Evolutionary conservation across 805 yeast genomes (phyloP).

Genomic region (Spathaspora arborariae): DNA sequence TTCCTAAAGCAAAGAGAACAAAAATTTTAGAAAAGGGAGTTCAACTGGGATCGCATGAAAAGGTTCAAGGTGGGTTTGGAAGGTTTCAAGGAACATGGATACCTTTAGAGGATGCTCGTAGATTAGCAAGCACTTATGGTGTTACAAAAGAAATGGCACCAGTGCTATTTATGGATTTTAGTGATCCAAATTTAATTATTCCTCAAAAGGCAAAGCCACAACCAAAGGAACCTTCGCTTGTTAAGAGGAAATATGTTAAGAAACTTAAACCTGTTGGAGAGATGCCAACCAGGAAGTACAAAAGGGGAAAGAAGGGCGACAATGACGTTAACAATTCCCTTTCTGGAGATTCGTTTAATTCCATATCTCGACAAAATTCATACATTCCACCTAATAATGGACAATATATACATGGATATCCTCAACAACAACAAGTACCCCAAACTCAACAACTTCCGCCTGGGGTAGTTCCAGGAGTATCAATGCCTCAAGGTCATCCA

Average conservation of each 20-base stretch:
- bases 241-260: slow-evolving; percentile 42
- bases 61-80: slow-evolving; percentile 96
- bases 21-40: slow-evolving; percentile 89
- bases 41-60: slow-evolving; percentile 86
- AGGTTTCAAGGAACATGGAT: slow-evolving; percentile 98
- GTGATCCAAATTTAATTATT: slow-evolving; percentile 33
- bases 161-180: slow-evolving; percentile 34
- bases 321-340: background rate
- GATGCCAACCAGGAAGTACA: slow-evolving; percentile 44
- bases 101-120: slow-evolving; percentile 68
- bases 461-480: background rate
- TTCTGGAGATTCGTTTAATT: slow-evolving; percentile 6
- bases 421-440: slow-evolving; percentile 8
- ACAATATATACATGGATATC: slow-evolving; percentile 3
- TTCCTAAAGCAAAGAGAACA: slow-evolving; percentile 91
- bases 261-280: slow-evolving; percentile 68
- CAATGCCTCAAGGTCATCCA: slow-evolving; percentile 5
- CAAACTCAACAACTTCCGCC: slow-evolving; percentile 1
- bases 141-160: slow-evolving; percentile 39
- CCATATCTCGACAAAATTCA: slow-evolving; percentile 8
- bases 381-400: slow-evolving; percentile 6
- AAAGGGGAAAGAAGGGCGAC: slow-evolving; percentile 14
- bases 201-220: slow-evolving; percentile 32
- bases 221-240: slow-evolving; percentile 38
- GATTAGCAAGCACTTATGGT: slow-evolving; percentile 38